A percentile compares a stretch with the other conserved stretches of the same genome.
phyloP scores from a whole-genome alignment of 441 rosid genomes.

The Erodium moschatum region DNA sequence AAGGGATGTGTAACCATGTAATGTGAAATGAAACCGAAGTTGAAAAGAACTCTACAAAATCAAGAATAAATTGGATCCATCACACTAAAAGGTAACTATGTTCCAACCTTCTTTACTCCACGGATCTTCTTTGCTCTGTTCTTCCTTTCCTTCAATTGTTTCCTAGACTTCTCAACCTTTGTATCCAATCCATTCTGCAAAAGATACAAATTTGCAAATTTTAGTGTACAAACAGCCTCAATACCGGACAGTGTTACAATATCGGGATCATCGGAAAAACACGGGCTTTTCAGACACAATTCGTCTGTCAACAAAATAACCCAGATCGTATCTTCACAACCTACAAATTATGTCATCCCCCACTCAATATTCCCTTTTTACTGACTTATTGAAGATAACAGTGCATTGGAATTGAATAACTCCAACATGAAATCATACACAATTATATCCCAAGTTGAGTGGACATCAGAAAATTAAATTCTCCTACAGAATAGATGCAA shows the following conservation, averaged over 20 bases:
- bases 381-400: not conserved
- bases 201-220: not conserved
- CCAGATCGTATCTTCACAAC: not conserved
- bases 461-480: not conserved
- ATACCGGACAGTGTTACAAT: not conserved
- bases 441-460: not conserved
- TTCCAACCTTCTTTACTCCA: constrained; percentile 8
- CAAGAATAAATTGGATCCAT: not conserved
- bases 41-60: not conserved
- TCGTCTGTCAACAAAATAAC: not conserved
- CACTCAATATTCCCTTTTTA: not conserved
- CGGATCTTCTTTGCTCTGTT: constrained; percentile 10
- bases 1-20: not conserved
- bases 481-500: not conserved
- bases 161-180: constrained; percentile 9
- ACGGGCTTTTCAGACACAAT: not conserved
- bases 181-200: constrained; percentile 8
- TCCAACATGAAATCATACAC: not conserved
- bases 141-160: constrained; percentile 11
- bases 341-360: not conserved
- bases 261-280: not conserved
- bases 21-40: not conserved
- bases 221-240: not conserved
- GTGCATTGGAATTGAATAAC: not conserved
- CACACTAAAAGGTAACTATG: not conserved